Evolutionary conservation across 2,329 filamentous ascomycete genomes (phyloP).

Genomic region (Arachnomyces sp.): DNA sequence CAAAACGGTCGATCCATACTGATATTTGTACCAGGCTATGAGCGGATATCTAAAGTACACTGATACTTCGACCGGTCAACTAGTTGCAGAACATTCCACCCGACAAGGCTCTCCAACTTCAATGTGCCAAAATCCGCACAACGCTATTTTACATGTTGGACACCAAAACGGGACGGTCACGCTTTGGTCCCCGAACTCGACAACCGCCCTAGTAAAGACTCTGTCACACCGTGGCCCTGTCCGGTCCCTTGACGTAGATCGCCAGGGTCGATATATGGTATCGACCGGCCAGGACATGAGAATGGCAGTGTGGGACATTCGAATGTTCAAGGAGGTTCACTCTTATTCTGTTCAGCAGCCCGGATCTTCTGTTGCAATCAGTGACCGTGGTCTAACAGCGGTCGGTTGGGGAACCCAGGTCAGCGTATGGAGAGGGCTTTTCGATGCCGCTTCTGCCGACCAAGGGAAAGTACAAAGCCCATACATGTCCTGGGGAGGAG

Average conservation of each 20-base stretch:
- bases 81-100: conserved; percentile 79
- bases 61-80: conserved; percentile 85
- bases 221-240: conserved; percentile 86
- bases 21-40: conserved; percentile 49
- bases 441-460: conserved; percentile 63
- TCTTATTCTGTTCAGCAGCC: conserved; percentile 79
- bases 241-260: conserved; percentile 73
- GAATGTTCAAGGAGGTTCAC: conserved; percentile 88
- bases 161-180: conserved; percentile 94
- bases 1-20: too few species aligned
- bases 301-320: conserved; percentile 94
- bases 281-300: conserved; percentile 81
- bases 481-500: conserved; percentile 88
- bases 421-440: conserved; percentile 85
- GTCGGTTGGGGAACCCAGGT: conserved; percentile 87
- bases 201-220: conserved; percentile 81
- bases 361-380: conserved; percentile 76
- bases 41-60: conserved; percentile 87
- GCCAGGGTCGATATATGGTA: conserved; percentile 92
- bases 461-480: conserved; percentile 76
- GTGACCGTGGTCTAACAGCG: conserved; percentile 78
- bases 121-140: conserved; percentile 81
- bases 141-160: conserved; percentile 84
- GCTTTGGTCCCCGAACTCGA: conserved; percentile 88
- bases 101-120: conserved; percentile 76